phyloP scores from a whole-genome alignment of 306 rosid genomes.

The Sicyos edulis region DNA sequence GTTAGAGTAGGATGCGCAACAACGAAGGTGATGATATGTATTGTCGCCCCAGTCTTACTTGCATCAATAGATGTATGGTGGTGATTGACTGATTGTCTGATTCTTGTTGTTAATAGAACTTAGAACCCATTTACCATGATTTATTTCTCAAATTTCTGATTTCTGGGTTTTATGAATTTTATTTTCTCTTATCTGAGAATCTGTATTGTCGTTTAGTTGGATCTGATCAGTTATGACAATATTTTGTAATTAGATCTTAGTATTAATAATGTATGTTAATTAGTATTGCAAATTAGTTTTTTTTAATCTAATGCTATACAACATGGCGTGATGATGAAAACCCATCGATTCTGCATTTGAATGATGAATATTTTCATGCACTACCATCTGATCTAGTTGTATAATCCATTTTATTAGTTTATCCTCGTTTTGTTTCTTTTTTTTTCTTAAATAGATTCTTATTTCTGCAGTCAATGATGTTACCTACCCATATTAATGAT shows the following conservation, averaged over 20 bases:
- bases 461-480: conserved; percentile 44
- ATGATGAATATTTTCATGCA: conserved; percentile 68
- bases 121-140: too few relatives aligned
- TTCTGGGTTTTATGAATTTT: neutral
- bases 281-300: too few relatives aligned
- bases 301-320: neutral
- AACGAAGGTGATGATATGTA: conserved; percentile 45
- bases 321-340: conserved; percentile 47
- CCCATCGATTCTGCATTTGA: conserved; percentile 50
- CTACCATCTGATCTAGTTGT: conserved; percentile 76
- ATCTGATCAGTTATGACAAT: conserved; percentile 7
- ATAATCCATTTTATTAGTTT: neutral
- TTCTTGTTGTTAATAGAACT: neutral
- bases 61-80: conserved; percentile 50
- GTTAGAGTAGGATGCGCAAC: neutral
- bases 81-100: conserved; percentile 76
- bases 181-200: neutral
- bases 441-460: too few relatives aligned
- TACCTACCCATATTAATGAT: conserved; percentile 15
- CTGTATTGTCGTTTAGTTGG: neutral
- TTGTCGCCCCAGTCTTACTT: conserved; percentile 96
- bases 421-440: neutral
- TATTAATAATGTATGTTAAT: too few relatives aligned
- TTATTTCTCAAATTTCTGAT: neutral
- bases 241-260: conserved; percentile 16